Conservation (phyloP, 371 early-diverging fungal species). For the Lichtheimia ramosa region DNA sequence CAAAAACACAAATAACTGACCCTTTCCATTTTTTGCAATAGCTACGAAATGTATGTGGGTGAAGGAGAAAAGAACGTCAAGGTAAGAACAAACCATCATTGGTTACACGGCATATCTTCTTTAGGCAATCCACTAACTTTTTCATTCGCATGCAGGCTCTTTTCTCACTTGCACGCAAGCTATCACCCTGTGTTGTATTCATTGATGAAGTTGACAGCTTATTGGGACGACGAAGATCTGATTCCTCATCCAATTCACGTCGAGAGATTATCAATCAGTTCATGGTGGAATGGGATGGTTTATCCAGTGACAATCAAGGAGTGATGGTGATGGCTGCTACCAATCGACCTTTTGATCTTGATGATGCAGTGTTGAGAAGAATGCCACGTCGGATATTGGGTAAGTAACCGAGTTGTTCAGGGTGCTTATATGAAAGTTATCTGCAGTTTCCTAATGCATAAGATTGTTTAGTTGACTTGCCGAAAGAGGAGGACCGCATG, state of each 20-base stretch:
- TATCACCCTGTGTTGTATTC: constrained; percentile 96
- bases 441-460: background rate
- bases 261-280: constrained; percentile 95
- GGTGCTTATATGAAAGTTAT: background rate
- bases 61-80: constrained; percentile 97
- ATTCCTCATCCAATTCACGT: constrained; percentile 47
- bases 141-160: constrained; percentile 61
- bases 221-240: constrained; percentile 80
- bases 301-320: constrained; percentile 72
- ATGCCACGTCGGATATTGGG: constrained; percentile 94
- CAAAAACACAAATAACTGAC: background rate
- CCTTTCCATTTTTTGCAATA: constrained; percentile 8
- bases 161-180: constrained; percentile 94
- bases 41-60: constrained; percentile 94
- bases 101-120: background rate
- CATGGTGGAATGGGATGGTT: constrained; percentile 98
- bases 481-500: constrained; percentile 78
- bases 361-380: constrained; percentile 96
- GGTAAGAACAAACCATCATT: constrained; percentile 15
- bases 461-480: constrained; percentile 76
- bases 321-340: constrained; percentile 95
- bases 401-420: constrained; percentile 18
- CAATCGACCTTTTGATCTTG: constrained; percentile 97
- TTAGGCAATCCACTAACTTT: background rate
- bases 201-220: constrained; percentile 98